phyloP scores from a whole-genome alignment of 2,329 filamentous ascomycete species.

The Neurospora crassa region DNA sequence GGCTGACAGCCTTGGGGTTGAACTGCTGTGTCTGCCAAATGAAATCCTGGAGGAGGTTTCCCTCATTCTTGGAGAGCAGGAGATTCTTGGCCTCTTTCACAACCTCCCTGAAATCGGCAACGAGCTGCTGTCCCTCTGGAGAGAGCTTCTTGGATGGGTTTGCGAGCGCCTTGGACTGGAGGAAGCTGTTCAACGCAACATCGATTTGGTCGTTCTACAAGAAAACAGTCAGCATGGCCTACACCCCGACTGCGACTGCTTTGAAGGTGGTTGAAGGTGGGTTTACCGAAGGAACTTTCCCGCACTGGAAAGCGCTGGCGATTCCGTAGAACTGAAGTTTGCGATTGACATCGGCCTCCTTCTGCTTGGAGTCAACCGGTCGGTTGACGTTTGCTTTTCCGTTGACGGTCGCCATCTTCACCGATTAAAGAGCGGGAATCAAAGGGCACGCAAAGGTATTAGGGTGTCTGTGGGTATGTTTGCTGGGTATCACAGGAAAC shows the following conservation, averaged over 20 bases:
- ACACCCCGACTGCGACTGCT: not conserved
- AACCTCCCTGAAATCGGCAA: slow-evolving; percentile 68
- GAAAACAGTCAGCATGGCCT: not conserved
- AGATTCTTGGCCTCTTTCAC: slow-evolving; percentile 78
- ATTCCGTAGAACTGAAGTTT: slow-evolving; percentile 97
- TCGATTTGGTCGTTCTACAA: slow-evolving; percentile 87
- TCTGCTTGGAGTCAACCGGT: slow-evolving; percentile 62
- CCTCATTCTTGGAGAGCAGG: slow-evolving; percentile 87
- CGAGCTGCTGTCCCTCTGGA: slow-evolving; percentile 67
- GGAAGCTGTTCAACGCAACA: slow-evolving; percentile 80
- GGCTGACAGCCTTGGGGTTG: slow-evolving; percentile 48
- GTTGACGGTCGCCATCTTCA: slow-evolving; percentile 13
- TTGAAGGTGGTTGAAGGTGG: not conserved
- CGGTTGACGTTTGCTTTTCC: slow-evolving; percentile 49
- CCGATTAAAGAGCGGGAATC: not conserved
- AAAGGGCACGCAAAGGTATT: not conserved
- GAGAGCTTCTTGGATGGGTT: slow-evolving; percentile 71
- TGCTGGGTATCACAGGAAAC: not conserved
- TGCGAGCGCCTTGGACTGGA: slow-evolving; percentile 60
- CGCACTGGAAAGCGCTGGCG: slow-evolving; percentile 70
- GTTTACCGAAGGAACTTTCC: slow-evolving; percentile 78
- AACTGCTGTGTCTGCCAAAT: slow-evolving; percentile 86
- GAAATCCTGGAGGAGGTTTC: slow-evolving; percentile 90
- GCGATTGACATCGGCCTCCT: slow-evolving; percentile 80
- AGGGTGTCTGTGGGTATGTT: not conserved